Evolutionary conservation across 768 basidiomycete genomes (phyloP), one percentile per base, ranked within the genome.

Genomic region (Amanita rimosa): DNA sequence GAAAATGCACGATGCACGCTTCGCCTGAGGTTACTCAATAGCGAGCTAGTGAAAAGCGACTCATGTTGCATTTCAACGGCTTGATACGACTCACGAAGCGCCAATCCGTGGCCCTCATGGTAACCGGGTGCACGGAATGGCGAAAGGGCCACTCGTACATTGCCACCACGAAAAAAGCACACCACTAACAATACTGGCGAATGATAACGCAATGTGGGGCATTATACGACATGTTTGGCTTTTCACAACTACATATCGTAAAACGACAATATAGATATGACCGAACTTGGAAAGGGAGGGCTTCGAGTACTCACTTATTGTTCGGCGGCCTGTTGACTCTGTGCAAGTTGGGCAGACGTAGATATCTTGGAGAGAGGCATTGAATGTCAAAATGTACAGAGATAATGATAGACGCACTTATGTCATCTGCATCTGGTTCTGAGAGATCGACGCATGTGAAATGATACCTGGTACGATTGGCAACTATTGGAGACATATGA

Each of bases 381-480:
- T 49, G n/a, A 38, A 50, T 59, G 34, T 14, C 29, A 24, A 39
- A 21, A 38, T 14, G 22, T 37, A 44, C 8, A 31, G 11, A 2
- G 31, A 31, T 14, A 21, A 50, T 11, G 50, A 34, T 37, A 33
- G 14, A 76, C 86, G 71, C 62, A 88, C 86, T 76, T 62, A 92
- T 84, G 60, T 86, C 82, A 58, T 81, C 81, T 7, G 88, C 88
- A 54, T 81, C 73, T 44, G 71, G 65, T 54, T 78, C 75, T 50
- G 62, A 70, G 42, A 91, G 62, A 51, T 75, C 66, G 8, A 90
- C 72, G 64, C 89, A 92, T n/a, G 66, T 64, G 56, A 91, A 91
- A 62, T 92, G 89, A 63, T 79, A 89, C 89, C 89, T 92, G 41
- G 37, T 40, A 49, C 26, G 35, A 50, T 27, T 36, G 48, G 16